Evolutionary conservation across 345 rosid genomes (phyloP).

Genomic region (Eucalyptus cloeziana): DNA sequence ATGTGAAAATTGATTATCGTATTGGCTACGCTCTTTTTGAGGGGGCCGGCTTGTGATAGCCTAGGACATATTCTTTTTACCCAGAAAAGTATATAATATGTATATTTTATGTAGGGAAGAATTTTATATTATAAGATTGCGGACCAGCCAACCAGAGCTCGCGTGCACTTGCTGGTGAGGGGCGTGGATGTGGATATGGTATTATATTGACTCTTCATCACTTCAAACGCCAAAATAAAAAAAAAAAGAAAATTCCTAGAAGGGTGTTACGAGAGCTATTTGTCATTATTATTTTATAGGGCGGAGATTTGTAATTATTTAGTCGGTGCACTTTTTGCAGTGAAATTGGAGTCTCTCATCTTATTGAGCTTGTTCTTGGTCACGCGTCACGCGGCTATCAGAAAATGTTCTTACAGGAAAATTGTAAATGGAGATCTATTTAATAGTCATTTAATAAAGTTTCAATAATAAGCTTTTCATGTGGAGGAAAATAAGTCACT

Average conservation of each 20-base stretch:
- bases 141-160: slow-evolving; percentile 45
- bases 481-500: neutral
- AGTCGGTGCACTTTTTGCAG: neutral
- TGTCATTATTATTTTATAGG: neutral
- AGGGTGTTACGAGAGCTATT: neutral
- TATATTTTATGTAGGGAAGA: neutral
- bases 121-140: neutral
- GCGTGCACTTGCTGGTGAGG: slow-evolving; percentile 31
- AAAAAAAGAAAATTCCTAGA: neutral
- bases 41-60: slow-evolving; percentile 9
- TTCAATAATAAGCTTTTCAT: neutral
- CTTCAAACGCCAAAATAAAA: neutral
- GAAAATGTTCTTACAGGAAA: neutral
- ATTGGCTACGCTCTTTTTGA: slow-evolving; percentile 11
- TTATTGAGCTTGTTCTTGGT: neutral
- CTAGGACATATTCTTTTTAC: neutral
- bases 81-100: neutral
- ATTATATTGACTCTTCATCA: neutral
- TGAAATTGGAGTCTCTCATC: neutral
- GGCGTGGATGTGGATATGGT: neutral
- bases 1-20: neutral
- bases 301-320: neutral
- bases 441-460: neutral
- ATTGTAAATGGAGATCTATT: neutral
- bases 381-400: neutral